phyloP scores from a whole-genome alignment of 2,329 filamentous ascomycete genomes.

The Polytolypa hystricis region DNA sequence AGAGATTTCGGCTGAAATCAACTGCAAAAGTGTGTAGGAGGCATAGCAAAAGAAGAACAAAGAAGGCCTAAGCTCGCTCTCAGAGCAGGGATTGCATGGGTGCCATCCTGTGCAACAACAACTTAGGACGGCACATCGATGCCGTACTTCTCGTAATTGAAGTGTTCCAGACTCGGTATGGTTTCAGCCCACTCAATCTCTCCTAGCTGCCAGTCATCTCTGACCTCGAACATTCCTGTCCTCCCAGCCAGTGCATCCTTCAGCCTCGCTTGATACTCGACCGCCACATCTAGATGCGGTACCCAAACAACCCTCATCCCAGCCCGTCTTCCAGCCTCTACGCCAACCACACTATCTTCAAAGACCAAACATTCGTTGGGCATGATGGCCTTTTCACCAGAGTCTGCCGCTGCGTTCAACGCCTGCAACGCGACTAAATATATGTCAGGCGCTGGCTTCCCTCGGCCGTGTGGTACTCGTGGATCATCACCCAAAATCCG shows the following conservation, averaged over 20 bases:
- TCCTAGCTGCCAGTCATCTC: conserved; percentile 24
- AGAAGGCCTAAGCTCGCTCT: too few relatives aligned
- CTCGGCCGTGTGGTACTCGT: conserved; percentile 14
- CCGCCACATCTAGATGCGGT: conserved; percentile 21
- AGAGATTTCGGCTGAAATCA: too few relatives aligned
- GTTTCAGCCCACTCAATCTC: conserved; percentile 26
- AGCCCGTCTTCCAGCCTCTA: conserved; percentile 23
- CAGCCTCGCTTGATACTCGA: conserved; percentile 23
- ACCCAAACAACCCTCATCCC: conserved; percentile 28
- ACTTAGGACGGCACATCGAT: conserved; percentile 13
- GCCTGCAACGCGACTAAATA: conserved; percentile 16
- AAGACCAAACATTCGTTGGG: conserved; percentile 25
- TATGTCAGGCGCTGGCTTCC: conserved; percentile 20
- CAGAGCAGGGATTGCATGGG: too few relatives aligned
- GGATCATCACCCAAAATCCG: conserved; percentile 14
- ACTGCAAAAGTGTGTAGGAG: too few relatives aligned
- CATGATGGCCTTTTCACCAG: conserved; percentile 10
- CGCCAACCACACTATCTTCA: conserved; percentile 23
- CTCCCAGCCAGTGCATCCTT: conserved; percentile 23
- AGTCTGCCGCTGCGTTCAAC: conserved; percentile 9
- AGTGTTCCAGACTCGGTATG: conserved; percentile 26
- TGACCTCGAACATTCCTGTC: conserved; percentile 17
- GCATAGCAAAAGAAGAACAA: too few relatives aligned
- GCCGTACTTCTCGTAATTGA: conserved; percentile 29
- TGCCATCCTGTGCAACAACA: too few relatives aligned